These are phyloP conservation scores for Afroboletus lepidellus DNA, from an alignment of 1,284 basidiomycete species.

Conservation along the genomic window DNA sequence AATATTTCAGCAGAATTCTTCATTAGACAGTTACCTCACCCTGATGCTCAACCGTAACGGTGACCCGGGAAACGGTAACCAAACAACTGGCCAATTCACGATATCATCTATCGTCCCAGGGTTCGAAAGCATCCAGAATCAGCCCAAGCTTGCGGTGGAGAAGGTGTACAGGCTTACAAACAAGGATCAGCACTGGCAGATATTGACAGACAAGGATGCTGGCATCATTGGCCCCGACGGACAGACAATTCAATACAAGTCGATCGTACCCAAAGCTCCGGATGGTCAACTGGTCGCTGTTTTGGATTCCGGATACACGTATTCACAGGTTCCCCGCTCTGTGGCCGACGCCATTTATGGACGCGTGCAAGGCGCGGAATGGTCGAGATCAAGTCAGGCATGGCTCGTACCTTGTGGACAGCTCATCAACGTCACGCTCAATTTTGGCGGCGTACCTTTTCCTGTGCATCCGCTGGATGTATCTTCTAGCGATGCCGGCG, in stretches of 20 bases:
- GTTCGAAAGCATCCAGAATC: slow-evolving; percentile 58
- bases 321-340: slow-evolving; percentile 67
- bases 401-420: slow-evolving; percentile 78
- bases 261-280: slow-evolving; percentile 66
- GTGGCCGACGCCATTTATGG: slow-evolving; percentile 80
- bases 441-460: slow-evolving; percentile 64
- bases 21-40: slow-evolving; percentile 62
- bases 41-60: slow-evolving; percentile 62
- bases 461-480: slow-evolving; percentile 73
- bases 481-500: slow-evolving; percentile 63
- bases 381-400: slow-evolving; percentile 52
- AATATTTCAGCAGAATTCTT: slow-evolving; percentile 58
- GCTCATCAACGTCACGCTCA: slow-evolving; percentile 65
- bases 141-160: slow-evolving; percentile 66
- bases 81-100: slow-evolving; percentile 53
- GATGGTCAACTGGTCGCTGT: slow-evolving; percentile 66
- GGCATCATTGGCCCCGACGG: slow-evolving; percentile 74
- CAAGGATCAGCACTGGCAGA: slow-evolving; percentile 77
- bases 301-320: slow-evolving; percentile 72
- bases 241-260: slow-evolving; percentile 53
- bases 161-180: slow-evolving; percentile 42
- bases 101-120: slow-evolving; percentile 50
- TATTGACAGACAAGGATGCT: slow-evolving; percentile 56
- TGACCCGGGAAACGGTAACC: slow-evolving; percentile 47
- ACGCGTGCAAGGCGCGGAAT: slow-evolving; percentile 70